Conservation (phyloP, 176 grass and related monocot genomes). For the Melocanna baccifera region DNA sequence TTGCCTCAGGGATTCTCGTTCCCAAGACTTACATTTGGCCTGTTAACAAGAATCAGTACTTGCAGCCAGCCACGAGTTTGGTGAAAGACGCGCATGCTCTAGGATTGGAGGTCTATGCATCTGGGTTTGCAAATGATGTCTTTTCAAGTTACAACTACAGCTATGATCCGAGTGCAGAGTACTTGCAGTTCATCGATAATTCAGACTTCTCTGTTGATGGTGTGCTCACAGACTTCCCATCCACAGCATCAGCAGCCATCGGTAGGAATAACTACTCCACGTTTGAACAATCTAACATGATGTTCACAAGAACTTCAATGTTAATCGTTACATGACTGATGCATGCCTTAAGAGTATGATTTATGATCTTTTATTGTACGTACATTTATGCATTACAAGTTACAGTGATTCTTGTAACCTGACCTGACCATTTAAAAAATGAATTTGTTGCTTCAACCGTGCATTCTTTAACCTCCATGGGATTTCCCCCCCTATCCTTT, state of each 20-base stretch:
- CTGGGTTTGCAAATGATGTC: constrained; percentile 70
- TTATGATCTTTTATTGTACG: not conserved
- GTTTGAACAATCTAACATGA: constrained; percentile 17
- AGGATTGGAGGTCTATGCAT: constrained; percentile 64
- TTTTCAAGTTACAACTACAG: constrained; percentile 76
- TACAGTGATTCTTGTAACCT: too few species aligned
- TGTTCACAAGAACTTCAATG: constrained; percentile 1
- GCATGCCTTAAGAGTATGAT: not conserved
- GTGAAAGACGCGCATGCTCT: constrained; percentile 72
- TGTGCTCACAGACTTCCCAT: constrained; percentile 75
- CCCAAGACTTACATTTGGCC: constrained; percentile 88
- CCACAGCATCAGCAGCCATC: constrained; percentile 72
- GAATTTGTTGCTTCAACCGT: too few species aligned
- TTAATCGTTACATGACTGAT: not conserved
- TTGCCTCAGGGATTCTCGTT: constrained; percentile 83
- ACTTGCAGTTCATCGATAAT: constrained; percentile 76
- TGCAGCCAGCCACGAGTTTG: constrained; percentile 53
- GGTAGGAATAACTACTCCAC: constrained; percentile 45
- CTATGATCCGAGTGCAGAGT: constrained; percentile 74
- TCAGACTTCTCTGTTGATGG: constrained; percentile 71
- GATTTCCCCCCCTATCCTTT: constrained; percentile 4
- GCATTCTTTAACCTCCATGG: not conserved
- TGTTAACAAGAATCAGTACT: constrained; percentile 52
- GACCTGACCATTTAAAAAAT: too few species aligned
- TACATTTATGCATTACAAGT: too few species aligned